Conservation (phyloP, 1,284 basidiomycete species). For the Microbotryum violaceum region DNA sequence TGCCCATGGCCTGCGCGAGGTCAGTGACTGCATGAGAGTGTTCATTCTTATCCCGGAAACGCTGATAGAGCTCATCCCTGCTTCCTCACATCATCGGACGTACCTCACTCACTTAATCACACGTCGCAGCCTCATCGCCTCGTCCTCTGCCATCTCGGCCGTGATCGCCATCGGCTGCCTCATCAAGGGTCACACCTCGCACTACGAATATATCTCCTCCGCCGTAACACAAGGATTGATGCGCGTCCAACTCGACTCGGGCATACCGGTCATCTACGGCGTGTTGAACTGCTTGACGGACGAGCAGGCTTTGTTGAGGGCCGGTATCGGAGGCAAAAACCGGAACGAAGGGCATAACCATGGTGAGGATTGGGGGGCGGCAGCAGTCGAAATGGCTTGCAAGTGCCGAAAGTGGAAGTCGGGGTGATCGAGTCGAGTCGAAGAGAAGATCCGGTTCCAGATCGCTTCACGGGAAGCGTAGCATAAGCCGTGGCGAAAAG, state of each 20-base stretch:
- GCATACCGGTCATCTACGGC: constrained; percentile 93
- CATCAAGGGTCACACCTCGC: constrained; percentile 96
- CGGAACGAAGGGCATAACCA: constrained; percentile 73
- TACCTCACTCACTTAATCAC: not conserved
- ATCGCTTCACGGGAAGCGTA: not conserved
- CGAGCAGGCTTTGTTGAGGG: constrained; percentile 86
- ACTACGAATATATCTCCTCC: constrained; percentile 98
- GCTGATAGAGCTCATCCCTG: no score
- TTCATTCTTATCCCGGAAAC: no score
- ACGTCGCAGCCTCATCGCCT: constrained; percentile 62
- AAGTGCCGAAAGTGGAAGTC: constrained; percentile 59
- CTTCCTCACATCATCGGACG: not conserved
- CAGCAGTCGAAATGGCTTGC: constrained; percentile 85
- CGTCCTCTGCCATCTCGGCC: constrained; percentile 74
- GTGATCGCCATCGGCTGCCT: constrained; percentile 94
- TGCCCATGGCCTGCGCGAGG: constrained; percentile 81
- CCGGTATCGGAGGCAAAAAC: constrained; percentile 59
- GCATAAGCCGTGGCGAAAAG: not conserved
- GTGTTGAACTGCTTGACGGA: constrained; percentile 89
- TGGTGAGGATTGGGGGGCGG: constrained; percentile 91
- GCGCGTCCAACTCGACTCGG: constrained; percentile 85
- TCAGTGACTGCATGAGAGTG: constrained; percentile 36
- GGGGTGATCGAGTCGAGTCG: not conserved
- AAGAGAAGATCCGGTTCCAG: constrained; percentile 9
- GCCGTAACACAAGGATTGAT: constrained; percentile 86